A percentile compares a stretch with the other conserved stretches of the same genome.
These are phyloP conservation scores for Purpureocillium lavendulum DNA, from an alignment of 2,329 filamentous ascomycete genomes.

Conservation along the genomic window DNA sequence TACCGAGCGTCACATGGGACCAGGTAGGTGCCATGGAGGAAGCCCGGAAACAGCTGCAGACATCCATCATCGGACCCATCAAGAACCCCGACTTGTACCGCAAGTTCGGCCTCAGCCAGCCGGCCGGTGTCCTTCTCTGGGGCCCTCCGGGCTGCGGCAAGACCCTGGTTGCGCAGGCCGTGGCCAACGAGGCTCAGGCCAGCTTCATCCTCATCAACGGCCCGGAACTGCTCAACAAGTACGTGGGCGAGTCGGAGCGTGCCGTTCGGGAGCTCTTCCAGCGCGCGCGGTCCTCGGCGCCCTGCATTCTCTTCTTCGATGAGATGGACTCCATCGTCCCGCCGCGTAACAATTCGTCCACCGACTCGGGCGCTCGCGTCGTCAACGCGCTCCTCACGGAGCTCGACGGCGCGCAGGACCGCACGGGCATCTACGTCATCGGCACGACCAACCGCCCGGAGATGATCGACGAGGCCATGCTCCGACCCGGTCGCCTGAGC, in stretches of 20 bases:
- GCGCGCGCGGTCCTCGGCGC: constrained; percentile 75
- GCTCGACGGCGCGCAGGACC: constrained; percentile 73
- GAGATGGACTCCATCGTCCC: constrained; percentile 92
- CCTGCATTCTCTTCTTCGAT: constrained; percentile 96
- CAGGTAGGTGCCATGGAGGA: constrained; percentile 78
- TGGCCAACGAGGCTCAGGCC: constrained; percentile 89
- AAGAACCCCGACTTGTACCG: constrained; percentile 70
- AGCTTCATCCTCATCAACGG: constrained; percentile 99
- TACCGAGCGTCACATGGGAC: constrained; percentile 87
- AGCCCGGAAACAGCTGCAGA: constrained; percentile 74
- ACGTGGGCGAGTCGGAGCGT: constrained; percentile 91
- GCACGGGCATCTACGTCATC: constrained; percentile 86
- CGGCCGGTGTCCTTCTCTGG: constrained; percentile 88
- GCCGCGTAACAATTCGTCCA: constrained; percentile 66
- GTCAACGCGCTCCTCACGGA: constrained; percentile 95
- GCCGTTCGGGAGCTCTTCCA: constrained; percentile 88
- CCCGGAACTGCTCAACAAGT: constrained; percentile 94
- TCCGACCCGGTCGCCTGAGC: constrained; percentile 82
- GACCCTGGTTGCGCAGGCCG: constrained; percentile 89
- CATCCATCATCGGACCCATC: constrained; percentile 86
- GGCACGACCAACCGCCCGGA: constrained; percentile 92
- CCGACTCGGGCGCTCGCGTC: constrained; percentile 78
- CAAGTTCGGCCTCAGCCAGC: constrained; percentile 68
- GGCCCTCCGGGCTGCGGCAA: constrained; percentile 96
- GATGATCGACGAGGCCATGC: constrained; percentile 93